Conservation (phyloP, 495 filamentous ascomycete genomes). For the Podospora comata region DNA sequence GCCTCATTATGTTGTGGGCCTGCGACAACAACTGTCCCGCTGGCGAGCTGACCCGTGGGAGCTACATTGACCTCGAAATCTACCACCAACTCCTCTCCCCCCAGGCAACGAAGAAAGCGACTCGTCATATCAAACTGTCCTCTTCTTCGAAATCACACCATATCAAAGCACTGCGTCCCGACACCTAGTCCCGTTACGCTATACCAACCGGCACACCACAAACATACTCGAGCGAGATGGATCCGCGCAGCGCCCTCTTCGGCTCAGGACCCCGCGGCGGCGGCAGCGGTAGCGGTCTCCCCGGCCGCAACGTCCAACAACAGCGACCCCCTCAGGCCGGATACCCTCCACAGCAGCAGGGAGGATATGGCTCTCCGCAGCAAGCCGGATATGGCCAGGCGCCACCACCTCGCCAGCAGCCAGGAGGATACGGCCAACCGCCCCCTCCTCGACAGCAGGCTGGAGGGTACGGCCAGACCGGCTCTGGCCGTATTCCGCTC, state of each 20-base stretch:
- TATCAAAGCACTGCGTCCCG: not conserved
- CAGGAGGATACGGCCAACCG: slow-evolving; percentile 20
- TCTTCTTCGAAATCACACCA: not conserved
- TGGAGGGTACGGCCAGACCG: not conserved
- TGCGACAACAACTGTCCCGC: not conserved
- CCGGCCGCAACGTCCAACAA: slow-evolving; percentile 31
- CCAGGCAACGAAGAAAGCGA: not conserved
- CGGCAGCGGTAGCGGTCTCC: slow-evolving; percentile 26
- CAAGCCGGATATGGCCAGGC: not conserved
- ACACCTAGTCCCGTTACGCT: not conserved
- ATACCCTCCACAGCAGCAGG: not conserved
- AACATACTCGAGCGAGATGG: slow-evolving; percentile 27
- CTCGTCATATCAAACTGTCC: not conserved
- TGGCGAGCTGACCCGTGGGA: not conserved
- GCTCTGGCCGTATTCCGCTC: slow-evolving; percentile 14
- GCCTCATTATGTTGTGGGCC: not conserved
- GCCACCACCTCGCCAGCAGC: not conserved
- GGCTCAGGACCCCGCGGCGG: slow-evolving; percentile 28
- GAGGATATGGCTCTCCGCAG: not conserved
- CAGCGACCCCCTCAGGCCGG: slow-evolving; percentile 14
- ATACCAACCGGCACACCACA: not conserved
- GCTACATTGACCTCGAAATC: not conserved
- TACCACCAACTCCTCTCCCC: not conserved
- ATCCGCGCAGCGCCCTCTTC: slow-evolving; percentile 43
- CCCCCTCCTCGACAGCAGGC: slow-evolving; percentile 7